Base-by-base conservation (phyloP, 495 filamentous ascomycete species). In the Talaromyces nanjingensis region DNA sequence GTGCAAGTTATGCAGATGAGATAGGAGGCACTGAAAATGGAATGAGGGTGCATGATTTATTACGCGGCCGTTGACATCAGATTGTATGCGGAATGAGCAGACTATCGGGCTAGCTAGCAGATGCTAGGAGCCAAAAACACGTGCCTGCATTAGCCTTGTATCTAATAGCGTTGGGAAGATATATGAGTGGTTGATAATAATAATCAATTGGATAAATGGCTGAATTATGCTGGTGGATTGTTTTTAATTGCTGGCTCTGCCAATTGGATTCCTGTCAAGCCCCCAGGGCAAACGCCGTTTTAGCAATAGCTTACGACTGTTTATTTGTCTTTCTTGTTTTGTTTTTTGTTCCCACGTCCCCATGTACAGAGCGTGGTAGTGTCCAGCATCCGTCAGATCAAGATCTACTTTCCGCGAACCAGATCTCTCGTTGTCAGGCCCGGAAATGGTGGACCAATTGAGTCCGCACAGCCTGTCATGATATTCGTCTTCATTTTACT, bases 11-110 rank as follows among this genome's bases (percentile, higher is more conserved):
- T 54, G 49, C n/a, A 4, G 22, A 27, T 18, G 20, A 22, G 24
- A 24, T 54, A 54, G 16, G 49, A 18, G n/a, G 0, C 39, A 45
- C 39, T 45, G 16, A n/a, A n/a, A 45, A 18, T 20, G 45, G 52
- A 55, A 55, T 55, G 52, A 20, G 25, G 22, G 52, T 29, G 20
- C 25, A 29, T 55, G 52, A 25, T 55, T 55, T 20, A 55, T 55
- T 55, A 55, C 52, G 52, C 24, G 52, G 52, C 20, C 20, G 25
- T 55, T 55, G 52, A 55, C 25, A 55, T 55, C 52, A 55, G 52
- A 55, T 29, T 27, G 20, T 54, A 24, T 27, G 52, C 11, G 52
- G 25, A 55, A 55, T 55, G 52, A n/a, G 18, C 11, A 27, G 52
- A 55, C 52, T 25, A 20, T 49, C 6, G 6, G 16, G 18, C n/a